phyloP scores from a whole-genome alignment of 495 filamentous ascomycete genomes.

The Penicillium atrosanguineum region DNA sequence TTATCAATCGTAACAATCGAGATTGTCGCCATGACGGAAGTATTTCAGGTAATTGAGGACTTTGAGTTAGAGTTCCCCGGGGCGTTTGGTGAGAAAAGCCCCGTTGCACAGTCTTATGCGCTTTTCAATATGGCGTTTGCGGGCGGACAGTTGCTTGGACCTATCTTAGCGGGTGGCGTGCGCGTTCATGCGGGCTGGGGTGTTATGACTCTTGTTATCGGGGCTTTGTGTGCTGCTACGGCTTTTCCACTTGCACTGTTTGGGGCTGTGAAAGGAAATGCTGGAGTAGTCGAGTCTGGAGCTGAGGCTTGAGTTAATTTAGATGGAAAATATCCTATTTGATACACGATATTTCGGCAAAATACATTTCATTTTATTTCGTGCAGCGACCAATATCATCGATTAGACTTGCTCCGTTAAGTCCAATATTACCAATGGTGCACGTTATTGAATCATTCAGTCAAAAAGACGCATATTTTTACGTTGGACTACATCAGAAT shows the following conservation, averaged over 20 bases:
- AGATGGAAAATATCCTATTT: no score
- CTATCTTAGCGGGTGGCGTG: conserved; percentile 49
- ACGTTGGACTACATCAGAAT: no score
- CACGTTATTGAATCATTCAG: no score
- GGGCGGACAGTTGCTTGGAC: conserved; percentile 59
- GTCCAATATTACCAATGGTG: no score
- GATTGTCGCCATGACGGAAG: conserved; percentile 36
- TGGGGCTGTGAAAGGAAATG: neutral
- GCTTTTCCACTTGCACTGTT: conserved; percentile 19
- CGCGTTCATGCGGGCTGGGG: conserved; percentile 36
- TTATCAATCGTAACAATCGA: conserved; percentile 34
- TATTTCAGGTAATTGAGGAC: conserved; percentile 30
- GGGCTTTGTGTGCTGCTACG: conserved; percentile 25
- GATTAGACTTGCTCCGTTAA: no score
- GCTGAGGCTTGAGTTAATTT: no score
- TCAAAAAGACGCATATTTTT: no score
- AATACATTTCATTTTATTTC: no score
- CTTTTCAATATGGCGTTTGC: conserved; percentile 60
- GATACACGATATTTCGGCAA: no score
- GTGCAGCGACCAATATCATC: no score
- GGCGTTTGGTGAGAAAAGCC: conserved; percentile 52
- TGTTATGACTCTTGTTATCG: conserved; percentile 38
- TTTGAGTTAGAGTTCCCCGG: conserved; percentile 33
- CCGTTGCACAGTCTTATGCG: conserved; percentile 59
- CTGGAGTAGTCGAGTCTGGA: neutral